These are phyloP conservation scores for Suhomyces bolitotheri DNA, from an alignment of 1,139 yeast genomes.

Conservation along the genomic window DNA sequence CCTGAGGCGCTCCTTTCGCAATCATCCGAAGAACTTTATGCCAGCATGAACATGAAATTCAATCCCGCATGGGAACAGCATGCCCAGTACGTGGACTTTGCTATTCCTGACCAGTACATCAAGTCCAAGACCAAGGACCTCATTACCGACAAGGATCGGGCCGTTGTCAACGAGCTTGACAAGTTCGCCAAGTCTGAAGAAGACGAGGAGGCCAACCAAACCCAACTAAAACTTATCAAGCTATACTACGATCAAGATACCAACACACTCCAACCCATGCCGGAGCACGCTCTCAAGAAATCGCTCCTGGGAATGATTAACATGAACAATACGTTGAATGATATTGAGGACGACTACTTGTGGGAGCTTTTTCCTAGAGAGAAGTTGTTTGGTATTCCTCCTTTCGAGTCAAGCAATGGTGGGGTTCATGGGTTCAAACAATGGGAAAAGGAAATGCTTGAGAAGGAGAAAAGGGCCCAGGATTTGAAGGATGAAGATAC, in stretches of 20 bases:
- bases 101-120: conserved; percentile 33
- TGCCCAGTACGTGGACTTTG: conserved; percentile 25
- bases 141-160: conserved; percentile 28
- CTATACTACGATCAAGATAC: conserved; percentile 33
- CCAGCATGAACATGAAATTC: conserved; percentile 8
- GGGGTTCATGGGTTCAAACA: conserved; percentile 30
- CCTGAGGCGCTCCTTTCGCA: conserved; percentile 24
- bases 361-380: conserved; percentile 43
- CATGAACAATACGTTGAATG: conserved; percentile 36
- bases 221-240: conserved; percentile 29
- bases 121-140: conserved; percentile 25
- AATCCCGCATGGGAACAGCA: conserved; percentile 1
- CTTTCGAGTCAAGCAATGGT: conserved; percentile 30
- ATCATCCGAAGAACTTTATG: conserved; percentile 23
- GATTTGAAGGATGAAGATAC: conserved; percentile 21
- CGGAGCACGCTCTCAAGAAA: conserved; percentile 43
- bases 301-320: conserved; percentile 45
- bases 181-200: conserved; percentile 27
- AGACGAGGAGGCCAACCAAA: conserved; percentile 27
- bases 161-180: conserved; percentile 30
- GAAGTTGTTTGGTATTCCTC: conserved; percentile 38
- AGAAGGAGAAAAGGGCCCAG: conserved; percentile 21
- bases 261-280: conserved; percentile 27
- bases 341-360: conserved; percentile 42
- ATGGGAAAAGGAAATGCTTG: conserved; percentile 37